Evolutionary conservation across 2,329 filamentous ascomycete genomes (phyloP).

Genomic region (Huntiella savannae): DNA sequence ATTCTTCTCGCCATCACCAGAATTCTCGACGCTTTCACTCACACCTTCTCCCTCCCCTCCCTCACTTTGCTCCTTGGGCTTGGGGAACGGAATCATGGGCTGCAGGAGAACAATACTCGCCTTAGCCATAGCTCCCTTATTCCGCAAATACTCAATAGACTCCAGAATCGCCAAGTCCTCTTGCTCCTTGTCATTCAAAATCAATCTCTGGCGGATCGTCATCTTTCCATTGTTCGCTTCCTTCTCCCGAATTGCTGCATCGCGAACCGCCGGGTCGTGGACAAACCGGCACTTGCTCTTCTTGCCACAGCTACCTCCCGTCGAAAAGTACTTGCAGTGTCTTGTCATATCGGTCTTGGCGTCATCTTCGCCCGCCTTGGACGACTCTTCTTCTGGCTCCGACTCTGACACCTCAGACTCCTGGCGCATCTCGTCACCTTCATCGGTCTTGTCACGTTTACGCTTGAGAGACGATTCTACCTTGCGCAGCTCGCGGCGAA

Average conservation of each 20-base stretch:
- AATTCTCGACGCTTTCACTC: not conserved
- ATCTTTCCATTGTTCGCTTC: conserved; percentile 46
- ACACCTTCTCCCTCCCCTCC: conserved; percentile 11
- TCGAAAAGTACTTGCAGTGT: conserved; percentile 54
- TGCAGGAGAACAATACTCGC: conserved; percentile 11
- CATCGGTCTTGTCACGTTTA: conserved; percentile 48
- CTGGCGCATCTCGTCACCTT: conserved; percentile 45
- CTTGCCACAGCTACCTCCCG: conserved; percentile 49
- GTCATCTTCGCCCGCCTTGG: conserved; percentile 15
- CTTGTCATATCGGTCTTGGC: conserved; percentile 42
- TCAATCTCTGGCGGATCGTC: conserved; percentile 45
- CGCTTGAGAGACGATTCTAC: conserved; percentile 52
- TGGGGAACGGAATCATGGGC: not conserved
- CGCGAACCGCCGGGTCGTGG: conserved; percentile 43
- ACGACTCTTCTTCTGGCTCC: conserved; percentile 27
- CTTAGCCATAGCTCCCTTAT: conserved; percentile 33
- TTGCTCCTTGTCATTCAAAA: conserved; percentile 49
- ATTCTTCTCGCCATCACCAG: too few relatives aligned
- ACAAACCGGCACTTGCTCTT: conserved; percentile 60
- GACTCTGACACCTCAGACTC: conserved; percentile 30
- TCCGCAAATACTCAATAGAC: conserved; percentile 44
- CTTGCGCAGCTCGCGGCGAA: conserved; percentile 45
- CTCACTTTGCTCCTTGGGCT: not conserved
- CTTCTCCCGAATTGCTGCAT: conserved; percentile 43
- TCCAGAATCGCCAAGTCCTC: conserved; percentile 47